phyloP scores from a whole-genome alignment of 768 basidiomycete genomes.

The Filobasidium wieringae region DNA sequence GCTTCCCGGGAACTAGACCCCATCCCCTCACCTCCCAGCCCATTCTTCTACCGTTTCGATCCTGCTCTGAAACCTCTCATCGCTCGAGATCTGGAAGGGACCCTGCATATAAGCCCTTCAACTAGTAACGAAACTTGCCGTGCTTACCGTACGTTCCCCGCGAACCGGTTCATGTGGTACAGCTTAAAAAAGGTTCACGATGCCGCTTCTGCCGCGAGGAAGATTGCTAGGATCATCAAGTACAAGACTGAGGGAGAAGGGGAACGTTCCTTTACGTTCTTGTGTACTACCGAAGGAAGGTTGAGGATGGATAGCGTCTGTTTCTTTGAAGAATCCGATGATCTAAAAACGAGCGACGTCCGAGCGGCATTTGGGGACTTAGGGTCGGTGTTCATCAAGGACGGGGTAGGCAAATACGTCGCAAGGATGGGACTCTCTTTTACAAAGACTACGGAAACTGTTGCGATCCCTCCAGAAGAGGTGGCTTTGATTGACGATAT shows the following conservation, averaged over 20 bases:
- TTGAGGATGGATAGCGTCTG: not conserved
- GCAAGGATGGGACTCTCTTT: conserved; percentile 27
- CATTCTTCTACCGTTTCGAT: not conserved
- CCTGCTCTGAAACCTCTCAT: not conserved
- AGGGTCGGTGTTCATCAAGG: conserved; percentile 14
- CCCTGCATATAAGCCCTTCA: not conserved
- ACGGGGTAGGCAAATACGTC: conserved; percentile 26
- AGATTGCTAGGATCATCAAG: not conserved
- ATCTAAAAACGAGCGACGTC: not conserved
- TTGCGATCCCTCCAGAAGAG: conserved; percentile 15
- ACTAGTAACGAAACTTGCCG: not conserved
- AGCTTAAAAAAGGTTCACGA: not conserved
- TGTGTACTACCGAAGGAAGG: not conserved
- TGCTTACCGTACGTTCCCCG: conserved; percentile 1
- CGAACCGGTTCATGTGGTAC: conserved; percentile 4
- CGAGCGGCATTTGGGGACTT: conserved; percentile 20
- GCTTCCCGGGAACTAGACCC: not conserved
- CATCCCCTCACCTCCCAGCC: not conserved
- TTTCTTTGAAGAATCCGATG: not conserved
- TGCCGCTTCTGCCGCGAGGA: not conserved
- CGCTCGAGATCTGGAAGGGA: not conserved
- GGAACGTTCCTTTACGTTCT: not conserved
- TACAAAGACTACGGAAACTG: conserved; percentile 18
- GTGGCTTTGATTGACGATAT: conserved; percentile 15
- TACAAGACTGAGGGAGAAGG: not conserved